Evolutionary conservation across 305 asterid species (phyloP), one percentile per base, ranked within the genome.

Genomic region (Rubia occidens): DNA sequence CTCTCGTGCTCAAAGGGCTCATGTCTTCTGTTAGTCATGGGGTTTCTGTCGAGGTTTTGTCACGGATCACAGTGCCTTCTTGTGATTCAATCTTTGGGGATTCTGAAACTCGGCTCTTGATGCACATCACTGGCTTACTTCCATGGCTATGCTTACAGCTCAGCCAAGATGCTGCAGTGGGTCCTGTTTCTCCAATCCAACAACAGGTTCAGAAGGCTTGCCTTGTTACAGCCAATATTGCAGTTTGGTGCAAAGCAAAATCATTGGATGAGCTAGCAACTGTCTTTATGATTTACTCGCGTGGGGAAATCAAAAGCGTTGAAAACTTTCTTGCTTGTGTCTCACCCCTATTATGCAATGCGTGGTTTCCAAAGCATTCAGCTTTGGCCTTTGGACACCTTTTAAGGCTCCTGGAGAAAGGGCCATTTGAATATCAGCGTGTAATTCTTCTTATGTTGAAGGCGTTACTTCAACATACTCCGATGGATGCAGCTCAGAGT

Each of bases 91-190:
- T 95, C 75, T 95, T 95, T 9, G 99, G 99, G 24, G 95, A 82
- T 74, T 75, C 88, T 35, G 98, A 95, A 77, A 95, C 98, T 11
- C 90, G 99, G 8, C 95, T 95, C 47, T 78, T 95, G 84, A 91
- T 91, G 98, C 96, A 91, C 81, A 88, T 95, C 60, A 91, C 91
- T 6, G 99, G 99, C 73, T 79, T 95, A 71, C 96, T 95, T 64
- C 99, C 99, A 21, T 95, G 96, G 96, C 96, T 95, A 14, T 95
- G 99, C 85, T 81, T 91, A 69, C 99, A 89, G 76, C 96, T 95
- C 70, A 73, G 88, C 81, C 97, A 89, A 71, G 96, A 89, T 43
- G 83, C 82, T 2, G 78, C 71, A 5, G 75, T 78, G 54, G 93
- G 95, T 13, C 82, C 84, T 11, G 51, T 87, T 69, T 84, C 93